Conservation (phyloP, 2,329 filamentous ascomycete genomes). For the Phaeosphaeria sp. region DNA sequence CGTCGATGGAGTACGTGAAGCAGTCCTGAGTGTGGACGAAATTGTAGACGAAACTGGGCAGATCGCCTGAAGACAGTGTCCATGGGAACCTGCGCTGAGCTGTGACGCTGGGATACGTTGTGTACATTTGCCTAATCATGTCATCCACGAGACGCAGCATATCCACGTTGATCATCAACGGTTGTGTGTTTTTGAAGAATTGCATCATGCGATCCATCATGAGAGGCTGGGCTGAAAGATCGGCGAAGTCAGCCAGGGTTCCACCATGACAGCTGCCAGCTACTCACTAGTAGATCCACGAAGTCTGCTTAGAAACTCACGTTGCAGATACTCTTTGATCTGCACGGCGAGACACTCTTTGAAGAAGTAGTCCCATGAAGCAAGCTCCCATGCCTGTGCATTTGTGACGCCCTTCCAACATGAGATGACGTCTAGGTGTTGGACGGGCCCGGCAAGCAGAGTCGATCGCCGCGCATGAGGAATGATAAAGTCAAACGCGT, state of each 20-base stretch:
- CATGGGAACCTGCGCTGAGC: constrained; percentile 18
- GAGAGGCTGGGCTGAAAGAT: constrained; percentile 8
- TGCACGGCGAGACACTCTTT: constrained; percentile 24
- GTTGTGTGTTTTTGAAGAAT: constrained; percentile 4
- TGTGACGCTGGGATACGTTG: constrained; percentile 5
- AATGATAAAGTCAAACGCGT: constrained; percentile 22
- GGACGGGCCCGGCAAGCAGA: constrained; percentile 9
- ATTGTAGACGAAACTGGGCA: constrained; percentile 37
- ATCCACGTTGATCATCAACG: constrained; percentile 24
- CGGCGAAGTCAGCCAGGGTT: constrained; percentile 8
- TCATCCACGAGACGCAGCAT: constrained; percentile 26
- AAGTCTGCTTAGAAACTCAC: constrained; percentile 12
- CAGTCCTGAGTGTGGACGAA: constrained; percentile 44
- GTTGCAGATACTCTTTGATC: constrained; percentile 23
- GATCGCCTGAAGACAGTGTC: constrained; percentile 30
- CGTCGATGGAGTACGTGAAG: constrained; percentile 24
- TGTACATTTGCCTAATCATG: constrained; percentile 36
- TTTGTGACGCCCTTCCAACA: constrained; percentile 45
- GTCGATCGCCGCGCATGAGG: constrained; percentile 33
- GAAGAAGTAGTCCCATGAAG: constrained; percentile 40
- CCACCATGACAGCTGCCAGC: neutral
- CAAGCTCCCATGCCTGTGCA: constrained; percentile 37
- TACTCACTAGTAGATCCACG: constrained; percentile 1
- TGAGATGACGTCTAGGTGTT: constrained; percentile 43
- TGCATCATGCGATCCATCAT: constrained; percentile 19